Percentiles rank a stretch among this genome's conserved stretches.
phyloP scores from a whole-genome alignment of 495 filamentous ascomycete species.

The Penicillium odoratum region DNA sequence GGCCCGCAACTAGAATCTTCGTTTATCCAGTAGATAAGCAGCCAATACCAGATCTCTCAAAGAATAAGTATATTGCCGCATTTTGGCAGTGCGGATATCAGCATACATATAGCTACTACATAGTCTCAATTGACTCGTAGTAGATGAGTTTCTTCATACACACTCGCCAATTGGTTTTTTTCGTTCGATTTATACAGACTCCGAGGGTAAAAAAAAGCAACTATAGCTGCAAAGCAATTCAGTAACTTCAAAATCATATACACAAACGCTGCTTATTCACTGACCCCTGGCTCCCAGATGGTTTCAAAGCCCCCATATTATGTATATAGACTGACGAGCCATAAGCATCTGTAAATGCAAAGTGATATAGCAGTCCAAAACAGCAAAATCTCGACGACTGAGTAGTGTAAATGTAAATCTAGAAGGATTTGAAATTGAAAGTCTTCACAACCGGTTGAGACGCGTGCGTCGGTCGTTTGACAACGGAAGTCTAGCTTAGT shows the following conservation, averaged over 20 bases:
- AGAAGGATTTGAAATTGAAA: background rate
- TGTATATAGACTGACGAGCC: background rate
- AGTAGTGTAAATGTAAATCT: background rate
- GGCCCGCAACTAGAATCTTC: background rate
- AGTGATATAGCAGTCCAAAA: background rate
- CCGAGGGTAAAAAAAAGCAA: conserved; percentile 23
- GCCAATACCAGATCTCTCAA: conserved; percentile 71
- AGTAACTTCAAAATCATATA: background rate
- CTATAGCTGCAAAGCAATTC: conserved; percentile 19
- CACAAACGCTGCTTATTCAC: conserved; percentile 4
- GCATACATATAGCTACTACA: too few relatives aligned
- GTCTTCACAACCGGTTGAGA: background rate
- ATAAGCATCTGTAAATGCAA: background rate
- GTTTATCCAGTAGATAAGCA: conserved; percentile 57
- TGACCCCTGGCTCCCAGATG: conserved; percentile 26
- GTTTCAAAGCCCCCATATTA: conserved; percentile 22
- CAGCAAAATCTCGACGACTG: background rate
- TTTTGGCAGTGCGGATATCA: conserved; percentile 11
- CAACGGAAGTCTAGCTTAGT: background rate
- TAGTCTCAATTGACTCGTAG: conserved; percentile 15
- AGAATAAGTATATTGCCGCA: background rate
- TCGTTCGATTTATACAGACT: conserved; percentile 22
- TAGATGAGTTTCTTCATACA: conserved; percentile 9
- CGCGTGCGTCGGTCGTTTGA: background rate
- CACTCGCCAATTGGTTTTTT: conserved; percentile 1